Evolutionary conservation across 2,329 filamentous ascomycete genomes (phyloP).

Genomic region (Sphaerostilbella broomeana): DNA sequence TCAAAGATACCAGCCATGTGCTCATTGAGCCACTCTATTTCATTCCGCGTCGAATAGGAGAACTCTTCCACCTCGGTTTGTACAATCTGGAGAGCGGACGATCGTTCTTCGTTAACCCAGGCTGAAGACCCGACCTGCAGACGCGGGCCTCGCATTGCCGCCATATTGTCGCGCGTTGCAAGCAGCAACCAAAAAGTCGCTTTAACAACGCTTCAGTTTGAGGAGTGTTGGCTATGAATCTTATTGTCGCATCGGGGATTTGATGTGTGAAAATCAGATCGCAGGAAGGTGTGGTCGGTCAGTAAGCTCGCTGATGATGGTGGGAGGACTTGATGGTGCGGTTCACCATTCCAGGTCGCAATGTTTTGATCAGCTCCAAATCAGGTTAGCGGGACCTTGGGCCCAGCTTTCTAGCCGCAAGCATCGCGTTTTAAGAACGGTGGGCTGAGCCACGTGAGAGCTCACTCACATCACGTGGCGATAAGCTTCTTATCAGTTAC

Average conservation of each 20-base stretch:
- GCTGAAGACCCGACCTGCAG: conserved; percentile 69
- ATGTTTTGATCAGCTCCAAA: conserved; percentile 36
- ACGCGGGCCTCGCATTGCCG: conserved; percentile 49
- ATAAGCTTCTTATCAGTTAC: conserved; percentile 34
- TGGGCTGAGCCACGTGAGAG: conserved; percentile 12
- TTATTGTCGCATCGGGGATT: conserved; percentile 10
- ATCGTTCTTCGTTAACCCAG: conserved; percentile 82
- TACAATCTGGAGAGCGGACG: conserved; percentile 67
- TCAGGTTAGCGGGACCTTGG: conserved; percentile 33
- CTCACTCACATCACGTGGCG: conserved; percentile 27
- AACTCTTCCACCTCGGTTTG: conserved; percentile 88
- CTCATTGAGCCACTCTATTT: conserved; percentile 97
- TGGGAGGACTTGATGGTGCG: conserved; percentile 15
- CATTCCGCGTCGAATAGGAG: conserved; percentile 82
- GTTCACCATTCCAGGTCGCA: conserved; percentile 21
- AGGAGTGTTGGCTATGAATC: not conserved
- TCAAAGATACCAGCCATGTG: conserved; percentile 95
- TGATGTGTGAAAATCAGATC: not conserved
- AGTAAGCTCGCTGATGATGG: conserved; percentile 12
- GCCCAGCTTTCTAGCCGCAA: not conserved
- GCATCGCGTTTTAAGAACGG: conserved; percentile 17
- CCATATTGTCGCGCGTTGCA: conserved; percentile 23
- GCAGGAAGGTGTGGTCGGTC: too few relatives aligned
- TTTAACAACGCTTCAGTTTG: not conserved
- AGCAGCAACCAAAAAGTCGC: not conserved